These are phyloP conservation scores for Quercus rubra DNA, from an alignment of 306 rosid genomes.

Conservation along the genomic window DNA sequence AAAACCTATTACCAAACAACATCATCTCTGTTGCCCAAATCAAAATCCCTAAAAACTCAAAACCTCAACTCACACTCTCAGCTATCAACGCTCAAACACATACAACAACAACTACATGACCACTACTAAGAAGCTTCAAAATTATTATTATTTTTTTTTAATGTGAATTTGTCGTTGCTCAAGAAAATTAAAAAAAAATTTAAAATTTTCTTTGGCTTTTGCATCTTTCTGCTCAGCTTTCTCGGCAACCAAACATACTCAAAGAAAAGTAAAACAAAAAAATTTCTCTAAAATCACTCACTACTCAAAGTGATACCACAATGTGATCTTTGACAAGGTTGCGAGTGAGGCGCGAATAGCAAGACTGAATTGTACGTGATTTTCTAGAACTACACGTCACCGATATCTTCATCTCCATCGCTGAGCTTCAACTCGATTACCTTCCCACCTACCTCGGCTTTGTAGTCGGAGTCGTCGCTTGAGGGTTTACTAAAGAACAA, in stretches of 20 bases:
- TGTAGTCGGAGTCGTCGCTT: conserved; percentile 20
- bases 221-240: not conserved
- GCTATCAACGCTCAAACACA: too few species aligned
- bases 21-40: too few species aligned
- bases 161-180: not conserved
- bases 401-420: conserved; percentile 51
- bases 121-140: not conserved
- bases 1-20: too few species aligned
- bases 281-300: conserved; percentile 11
- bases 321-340: conserved; percentile 39
- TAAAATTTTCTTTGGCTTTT: not conserved
- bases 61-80: too few species aligned
- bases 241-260: not conserved
- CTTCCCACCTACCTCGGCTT: conserved; percentile 40
- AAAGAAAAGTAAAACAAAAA: too few species aligned
- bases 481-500: conserved; percentile 43
- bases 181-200: not conserved
- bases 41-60: too few species aligned
- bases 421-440: conserved; percentile 73
- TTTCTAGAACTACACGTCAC: conserved; percentile 54
- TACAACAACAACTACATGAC: not conserved
- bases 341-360: conserved; percentile 66
- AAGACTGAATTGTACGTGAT: conserved; percentile 74
- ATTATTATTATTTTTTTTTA: not conserved
- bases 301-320: conserved; percentile 65